Evolutionary conservation across 179 eudicot genomes (phyloP), one percentile per base, ranked within the genome.

Genomic region (Drosera spatulata): DNA sequence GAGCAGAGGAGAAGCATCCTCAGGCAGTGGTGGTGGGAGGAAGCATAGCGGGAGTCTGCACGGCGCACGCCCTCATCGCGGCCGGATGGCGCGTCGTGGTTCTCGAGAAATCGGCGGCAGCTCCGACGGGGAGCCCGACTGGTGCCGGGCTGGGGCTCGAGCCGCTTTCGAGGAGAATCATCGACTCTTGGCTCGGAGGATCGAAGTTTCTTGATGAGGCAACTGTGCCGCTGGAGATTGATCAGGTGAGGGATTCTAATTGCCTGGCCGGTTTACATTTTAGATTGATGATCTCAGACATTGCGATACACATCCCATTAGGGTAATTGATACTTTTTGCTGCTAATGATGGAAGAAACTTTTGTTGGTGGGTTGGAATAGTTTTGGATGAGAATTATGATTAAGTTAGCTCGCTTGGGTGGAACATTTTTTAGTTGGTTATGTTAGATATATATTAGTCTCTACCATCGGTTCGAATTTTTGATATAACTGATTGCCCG

Each of bases 111-210:
- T 69, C 85, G 14, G 11, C 15, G 14, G 62, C 71, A 7, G 73
- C 81, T 3, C 80, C 80, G 1, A 73, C 70, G 6, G 81, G 84
- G 6, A 71, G 73, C 65, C 75, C 84, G 8, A 77, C 81, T 4
- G 82, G 85, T 6, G 85, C 82, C 0, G 85, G 85, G 8, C 75
- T 80, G 65, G 85, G 82, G 1, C 82, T 81, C 58, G 86, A 81
- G 63, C 75, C 71, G 4, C 53, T 73, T 41, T n/a, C 81, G 14
- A 71, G 49, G 65, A 50, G 45, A 37, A 52, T 76, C 41, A 61
- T 81, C 7, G 5, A 44, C 3, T 71, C 81, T 0, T 81, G 86
- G 86, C 57, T 79, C 42, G 61, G 47, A 3, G 48, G 43, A 42
- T 45, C 70, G 53, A 41, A 62, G 0, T 67, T 65, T 10, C 78